Conservation (phyloP, 495 filamentous ascomycete genomes). For the Aspergillus hancockii region DNA sequence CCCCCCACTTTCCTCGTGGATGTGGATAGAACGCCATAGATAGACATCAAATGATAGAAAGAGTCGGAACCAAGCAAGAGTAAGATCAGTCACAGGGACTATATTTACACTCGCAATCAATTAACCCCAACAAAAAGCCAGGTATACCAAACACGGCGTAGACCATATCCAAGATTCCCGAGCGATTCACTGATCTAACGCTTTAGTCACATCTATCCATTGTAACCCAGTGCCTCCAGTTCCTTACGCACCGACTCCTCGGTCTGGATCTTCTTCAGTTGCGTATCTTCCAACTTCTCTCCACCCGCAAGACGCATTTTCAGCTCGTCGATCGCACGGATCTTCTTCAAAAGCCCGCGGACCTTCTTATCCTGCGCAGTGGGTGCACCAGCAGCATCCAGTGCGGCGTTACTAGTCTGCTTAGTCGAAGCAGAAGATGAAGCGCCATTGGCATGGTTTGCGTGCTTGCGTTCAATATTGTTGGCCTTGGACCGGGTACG, state of each 20-base stretch:
- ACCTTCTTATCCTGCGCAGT: slow-evolving; percentile 81
- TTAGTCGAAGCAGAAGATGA: slow-evolving; percentile 44
- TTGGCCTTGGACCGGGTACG: slow-evolving; percentile 60
- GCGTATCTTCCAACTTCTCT: slow-evolving; percentile 96
- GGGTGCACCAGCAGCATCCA: slow-evolving; percentile 29
- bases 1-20: neutral
- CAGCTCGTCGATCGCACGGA: slow-evolving; percentile 94
- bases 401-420: slow-evolving; percentile 33
- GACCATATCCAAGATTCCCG: neutral
- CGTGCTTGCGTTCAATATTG: slow-evolving; percentile 37
- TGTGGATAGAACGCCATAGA: neutral
- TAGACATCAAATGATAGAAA: slow-evolving; percentile 5
- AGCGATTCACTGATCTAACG: neutral
- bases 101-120: slow-evolving; percentile 13
- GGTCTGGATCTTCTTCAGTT: slow-evolving; percentile 96
- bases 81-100: slow-evolving; percentile 3
- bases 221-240: slow-evolving; percentile 63
- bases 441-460: slow-evolving; percentile 39
- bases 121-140: neutral
- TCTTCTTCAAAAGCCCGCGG: slow-evolving; percentile 88
- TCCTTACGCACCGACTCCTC: slow-evolving; percentile 82
- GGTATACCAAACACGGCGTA: neutral
- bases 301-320: slow-evolving; percentile 93
- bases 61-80: slow-evolving; percentile 6
- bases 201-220: slow-evolving; percentile 30